Base-by-base conservation (phyloP, 106 monocot genomes). In the Phalaenopsis equestris region DNA sequence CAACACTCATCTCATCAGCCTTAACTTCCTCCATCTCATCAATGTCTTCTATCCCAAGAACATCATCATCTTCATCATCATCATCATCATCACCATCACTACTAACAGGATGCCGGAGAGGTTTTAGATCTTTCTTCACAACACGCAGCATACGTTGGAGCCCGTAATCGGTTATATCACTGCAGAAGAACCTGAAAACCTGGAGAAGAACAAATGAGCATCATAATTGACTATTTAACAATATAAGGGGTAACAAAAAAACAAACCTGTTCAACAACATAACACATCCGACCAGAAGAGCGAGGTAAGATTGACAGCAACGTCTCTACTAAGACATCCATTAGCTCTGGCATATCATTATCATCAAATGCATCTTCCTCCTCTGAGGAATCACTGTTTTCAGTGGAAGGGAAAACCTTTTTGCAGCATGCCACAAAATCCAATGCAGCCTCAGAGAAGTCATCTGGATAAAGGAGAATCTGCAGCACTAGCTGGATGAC, bases 261-360 rank as follows among this genome's bases (percentile, higher is more conserved):
- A 65, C 81, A 84, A 72, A 88, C 98, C 91, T 95, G 94, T 79
- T 95, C 98, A 73, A 93, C 82, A 72, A 93, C 85, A 86, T 82
- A 99, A 67, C 80, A 88, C 79, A 88, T 80, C 23, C 89, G 83
- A 76, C 84, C 83, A 67, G 92, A 91, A 81, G 93, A 84, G 61
- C 90, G 89, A 67, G 91, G 94, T 78, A 95, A 81, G 37, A 99
- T 76, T 38, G 92, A 92, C 68, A 94, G 90, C 41, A 99, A 86
- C 49, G 85, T 93, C 75, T 99, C 94, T 16, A 90, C 76, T 42
- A 99, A 85, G 72, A 99, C 98, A 88, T 99, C 93, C 87, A 95
- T 91, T 77, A 94, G 79, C 21, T 85, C 79, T 36, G 92, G 90
- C 21, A 52, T 42, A 52, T 73, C 85, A 79, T 92, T 80, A 64